Percentiles rank a stretch among this genome's conserved stretches.
Conservation (phyloP, 2,329 filamentous ascomycete species). For the Fusarium concolor region DNA sequence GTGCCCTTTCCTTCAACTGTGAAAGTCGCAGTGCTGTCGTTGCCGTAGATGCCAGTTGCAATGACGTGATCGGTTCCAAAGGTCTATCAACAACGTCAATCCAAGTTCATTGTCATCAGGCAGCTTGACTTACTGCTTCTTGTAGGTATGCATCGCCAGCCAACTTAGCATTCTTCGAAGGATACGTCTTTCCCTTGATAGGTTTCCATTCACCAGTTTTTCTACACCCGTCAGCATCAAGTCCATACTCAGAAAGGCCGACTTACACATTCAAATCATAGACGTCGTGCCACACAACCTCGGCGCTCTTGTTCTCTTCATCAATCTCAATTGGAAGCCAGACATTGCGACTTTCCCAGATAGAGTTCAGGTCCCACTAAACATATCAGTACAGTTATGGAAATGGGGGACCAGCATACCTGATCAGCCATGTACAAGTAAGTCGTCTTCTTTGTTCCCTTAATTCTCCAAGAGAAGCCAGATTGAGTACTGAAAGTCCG, state of each 20-base stretch:
- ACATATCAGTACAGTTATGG: background rate
- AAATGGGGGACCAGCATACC: conserved; percentile 1
- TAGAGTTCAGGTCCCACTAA: conserved; percentile 62
- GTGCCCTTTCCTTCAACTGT: conserved; percentile 59
- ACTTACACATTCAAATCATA: conserved; percentile 62
- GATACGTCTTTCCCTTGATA: conserved; percentile 61
- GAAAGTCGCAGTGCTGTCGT: conserved; percentile 64
- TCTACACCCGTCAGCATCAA: conserved; percentile 6
- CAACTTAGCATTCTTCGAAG: conserved; percentile 56
- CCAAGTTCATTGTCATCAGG: too few relatives aligned
- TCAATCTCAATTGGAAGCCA: conserved; percentile 66
- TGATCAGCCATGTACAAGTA: conserved; percentile 63
- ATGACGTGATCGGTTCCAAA: conserved; percentile 61
- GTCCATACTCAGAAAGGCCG: fast-evolving
- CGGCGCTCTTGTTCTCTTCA: conserved; percentile 60
- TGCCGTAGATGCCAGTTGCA: conserved; percentile 63
- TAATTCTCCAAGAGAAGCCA: conserved; percentile 61
- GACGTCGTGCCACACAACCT: conserved; percentile 64
- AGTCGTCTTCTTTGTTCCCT: conserved; percentile 58
- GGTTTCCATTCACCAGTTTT: conserved; percentile 61
- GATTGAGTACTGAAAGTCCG: conserved; percentile 65
- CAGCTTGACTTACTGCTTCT: conserved; percentile 54
- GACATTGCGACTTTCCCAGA: conserved; percentile 67
- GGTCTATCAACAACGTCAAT: conserved; percentile 38
- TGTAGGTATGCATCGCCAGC: conserved; percentile 61